A percentile compares a stretch with the other conserved stretches of the same genome.
phyloP scores from a whole-genome alignment of 441 rosid genomes.

The Populus trichocarpa region DNA sequence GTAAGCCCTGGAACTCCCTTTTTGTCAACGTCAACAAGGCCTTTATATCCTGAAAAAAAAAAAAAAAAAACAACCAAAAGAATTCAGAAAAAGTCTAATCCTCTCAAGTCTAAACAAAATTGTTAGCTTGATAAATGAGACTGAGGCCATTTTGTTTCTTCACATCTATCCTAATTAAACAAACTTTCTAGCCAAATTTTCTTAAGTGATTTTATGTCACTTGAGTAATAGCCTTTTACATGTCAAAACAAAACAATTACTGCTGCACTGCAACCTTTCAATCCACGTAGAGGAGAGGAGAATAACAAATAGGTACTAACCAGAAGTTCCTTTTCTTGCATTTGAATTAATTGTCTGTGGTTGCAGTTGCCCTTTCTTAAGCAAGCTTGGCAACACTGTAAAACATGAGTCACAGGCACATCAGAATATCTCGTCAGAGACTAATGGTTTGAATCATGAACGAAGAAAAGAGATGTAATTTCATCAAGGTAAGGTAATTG shows the following conservation, averaged over 20 bases:
- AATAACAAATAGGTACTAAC: constrained; percentile 36
- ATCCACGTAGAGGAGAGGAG: not conserved
- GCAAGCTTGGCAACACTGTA: constrained; percentile 49
- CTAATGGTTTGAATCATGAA: not conserved
- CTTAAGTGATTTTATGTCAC: not conserved
- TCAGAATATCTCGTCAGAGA: not conserved
- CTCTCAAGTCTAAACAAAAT: not conserved
- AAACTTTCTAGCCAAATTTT: not conserved
- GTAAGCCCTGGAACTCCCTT: constrained; percentile 63
- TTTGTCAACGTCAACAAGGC: constrained; percentile 50
- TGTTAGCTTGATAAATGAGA: not conserved
- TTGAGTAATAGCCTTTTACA: not conserved
- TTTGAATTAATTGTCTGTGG: constrained; percentile 45
- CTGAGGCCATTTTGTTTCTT: not conserved
- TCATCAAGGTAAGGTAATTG: not conserved
- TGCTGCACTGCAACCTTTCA: not conserved
- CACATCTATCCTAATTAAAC: not conserved
- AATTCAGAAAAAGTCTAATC: not conserved
- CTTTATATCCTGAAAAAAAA: constrained; percentile 59
- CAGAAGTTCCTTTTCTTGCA: constrained; percentile 74
- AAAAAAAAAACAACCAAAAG: not conserved
- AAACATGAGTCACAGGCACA: constrained; percentile 8
- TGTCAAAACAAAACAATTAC: not conserved
- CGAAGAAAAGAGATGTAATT: not conserved
- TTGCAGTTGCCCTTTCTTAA: constrained; percentile 34